Evolutionary conservation across 2,329 filamentous ascomycete genomes (phyloP), one percentile per base, ranked within the genome.

Genomic region (Penicillium sp.): DNA sequence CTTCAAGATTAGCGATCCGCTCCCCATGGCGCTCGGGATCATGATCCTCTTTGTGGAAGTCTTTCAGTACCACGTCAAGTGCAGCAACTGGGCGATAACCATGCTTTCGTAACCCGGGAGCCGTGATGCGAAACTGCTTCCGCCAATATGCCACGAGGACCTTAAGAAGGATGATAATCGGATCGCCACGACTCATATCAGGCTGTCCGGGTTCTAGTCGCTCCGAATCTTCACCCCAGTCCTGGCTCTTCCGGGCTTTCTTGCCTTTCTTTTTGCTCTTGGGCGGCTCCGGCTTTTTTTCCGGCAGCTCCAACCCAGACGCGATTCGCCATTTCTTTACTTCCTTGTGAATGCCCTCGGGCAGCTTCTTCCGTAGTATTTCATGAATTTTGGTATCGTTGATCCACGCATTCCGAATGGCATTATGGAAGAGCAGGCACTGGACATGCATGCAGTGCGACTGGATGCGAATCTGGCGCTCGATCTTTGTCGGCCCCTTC

Each of bases 381-480:
- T 86, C 85, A 58, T 94, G 90, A 0, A 95, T 80, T 58, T 89
- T 84, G 3, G 81, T 72, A 65, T 97, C 89, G 63, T 90, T 90
- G 20, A 92, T 76, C 88, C 93, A 97, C 0, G 85, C 80, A 70
- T 97, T 97, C 41, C 90, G 85, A 14, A 94, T 75, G 0, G 90
- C 84, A 68, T 97, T 97, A 70, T 97, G 92, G 81, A 89, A 97
- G 56, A 99, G 82, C 15, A 99, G 78, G 50, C 86, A 84, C 69
- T 95, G 87, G 2, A 97, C 92, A 73, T 99, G 94, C 63, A 96
- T 81, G 64, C 90, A 89, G 73, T 99, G 94, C 0, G 91, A 92
- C 3, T 86, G 82, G 31, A 87, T 83, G 25, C 94, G 84, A 53
- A 93, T 89, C 57, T 86, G 83, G 49, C 90, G 85, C 69, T 97